These are phyloP conservation scores for Xylaria castorea DNA, from an alignment of 495 filamentous ascomycete genomes.

Conservation along the genomic window DNA sequence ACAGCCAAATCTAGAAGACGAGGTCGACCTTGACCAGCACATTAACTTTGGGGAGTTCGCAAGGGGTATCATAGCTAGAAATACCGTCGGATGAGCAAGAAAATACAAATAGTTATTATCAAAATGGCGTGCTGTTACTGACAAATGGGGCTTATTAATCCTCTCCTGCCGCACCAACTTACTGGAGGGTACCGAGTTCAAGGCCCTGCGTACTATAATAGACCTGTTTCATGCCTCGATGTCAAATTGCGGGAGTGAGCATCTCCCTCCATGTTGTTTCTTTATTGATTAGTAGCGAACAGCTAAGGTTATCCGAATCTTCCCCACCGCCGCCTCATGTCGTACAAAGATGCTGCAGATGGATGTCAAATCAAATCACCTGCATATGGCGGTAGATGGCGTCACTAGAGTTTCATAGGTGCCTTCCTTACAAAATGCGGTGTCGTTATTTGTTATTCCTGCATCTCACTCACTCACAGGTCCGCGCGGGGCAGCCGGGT, in stretches of 20 bases:
- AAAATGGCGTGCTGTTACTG: neutral
- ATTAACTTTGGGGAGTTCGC: conserved; percentile 89
- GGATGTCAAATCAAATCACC: conserved; percentile 25
- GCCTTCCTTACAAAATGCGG: neutral
- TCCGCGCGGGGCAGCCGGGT: neutral
- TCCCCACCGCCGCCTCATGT: neutral
- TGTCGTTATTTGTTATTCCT: conserved; percentile 19
- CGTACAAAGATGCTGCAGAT: neutral
- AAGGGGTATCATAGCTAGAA: conserved; percentile 79
- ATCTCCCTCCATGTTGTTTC: neutral
- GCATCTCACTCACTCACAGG: neutral
- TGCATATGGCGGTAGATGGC: conserved; percentile 27
- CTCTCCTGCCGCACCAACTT: neutral
- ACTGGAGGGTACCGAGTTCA: neutral
- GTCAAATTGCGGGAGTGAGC: neutral
- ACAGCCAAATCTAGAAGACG: conserved; percentile 89
- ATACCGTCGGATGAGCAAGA: conserved; percentile 58
- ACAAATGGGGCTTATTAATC: conserved; percentile 5
- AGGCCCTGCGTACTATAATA: neutral
- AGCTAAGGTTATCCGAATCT: neutral
- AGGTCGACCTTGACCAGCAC: conserved; percentile 74
- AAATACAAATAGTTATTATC: conserved; percentile 16
- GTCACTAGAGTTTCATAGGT: conserved; percentile 21
- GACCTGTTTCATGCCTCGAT: neutral
- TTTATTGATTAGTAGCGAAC: neutral